These are phyloP conservation scores for Melaleuca alternifolia DNA, from an alignment of 345 rosid genomes.

Conservation along the genomic window DNA sequence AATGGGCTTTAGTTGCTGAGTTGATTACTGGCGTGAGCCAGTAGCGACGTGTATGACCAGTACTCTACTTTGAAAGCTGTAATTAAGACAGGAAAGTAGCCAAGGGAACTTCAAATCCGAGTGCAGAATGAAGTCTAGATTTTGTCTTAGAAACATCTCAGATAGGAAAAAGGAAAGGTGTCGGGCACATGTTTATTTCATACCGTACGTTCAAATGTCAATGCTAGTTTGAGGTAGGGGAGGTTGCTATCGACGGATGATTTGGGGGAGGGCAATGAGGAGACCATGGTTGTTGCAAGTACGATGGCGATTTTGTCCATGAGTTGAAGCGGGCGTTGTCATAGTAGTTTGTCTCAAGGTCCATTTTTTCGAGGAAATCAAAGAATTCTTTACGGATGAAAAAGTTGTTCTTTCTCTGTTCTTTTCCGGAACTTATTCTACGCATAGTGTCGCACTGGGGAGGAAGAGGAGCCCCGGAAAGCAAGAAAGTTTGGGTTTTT, in stretches of 20 bases:
- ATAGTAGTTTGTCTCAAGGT: background rate
- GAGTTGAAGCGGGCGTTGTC: background rate
- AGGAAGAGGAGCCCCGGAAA: background rate
- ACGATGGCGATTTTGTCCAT: background rate
- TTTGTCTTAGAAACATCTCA: background rate
- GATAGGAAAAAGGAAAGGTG: background rate
- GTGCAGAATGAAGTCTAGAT: background rate
- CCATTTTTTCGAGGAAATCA: background rate
- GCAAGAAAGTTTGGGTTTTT: background rate
- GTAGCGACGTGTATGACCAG: background rate
- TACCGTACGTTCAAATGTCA: background rate
- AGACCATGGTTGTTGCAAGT: background rate
- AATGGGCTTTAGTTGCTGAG: background rate
- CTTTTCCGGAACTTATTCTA: no score
- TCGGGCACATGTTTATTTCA: background rate
- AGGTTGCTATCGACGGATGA: background rate
- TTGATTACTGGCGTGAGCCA: background rate
- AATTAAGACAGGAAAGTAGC: background rate
- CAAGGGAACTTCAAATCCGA: background rate
- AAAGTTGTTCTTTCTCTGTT: no score
- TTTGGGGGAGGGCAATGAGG: background rate
- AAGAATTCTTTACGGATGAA: no score
- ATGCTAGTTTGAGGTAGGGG: background rate
- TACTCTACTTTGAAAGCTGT: background rate
- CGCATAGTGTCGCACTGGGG: background rate